Evolutionary conservation across 441 rosid genomes (phyloP), one percentile per base, ranked within the genome.

Genomic region (Bruguiera hainesii): DNA sequence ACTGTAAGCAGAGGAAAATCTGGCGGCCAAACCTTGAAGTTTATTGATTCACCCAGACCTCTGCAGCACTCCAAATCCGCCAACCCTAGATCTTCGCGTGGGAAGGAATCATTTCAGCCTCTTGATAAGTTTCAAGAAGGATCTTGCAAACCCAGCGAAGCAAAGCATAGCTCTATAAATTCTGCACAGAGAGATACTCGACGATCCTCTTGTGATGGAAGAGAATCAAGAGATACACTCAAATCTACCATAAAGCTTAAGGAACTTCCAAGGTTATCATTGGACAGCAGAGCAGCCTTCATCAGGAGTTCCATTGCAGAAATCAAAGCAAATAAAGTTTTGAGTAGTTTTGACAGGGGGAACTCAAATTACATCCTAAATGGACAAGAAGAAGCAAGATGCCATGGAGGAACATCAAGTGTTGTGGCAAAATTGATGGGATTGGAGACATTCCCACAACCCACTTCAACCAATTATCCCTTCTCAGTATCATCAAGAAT

Each of bases 351-450:
- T 56, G 61, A 68, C 52, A 73, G 76, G 46, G 56, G 61, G 28
- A 68, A 70, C 53, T 46, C 67, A 23, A 58, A 29, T 52, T 64
- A 48, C 62, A 42, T 26, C 25, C 26, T 56, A 48, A 75, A 68
- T 78, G 73, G 50, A 76, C 83, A 79, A 31, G 89, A 82, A 71
- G 89, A 83, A 64, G 81, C 75, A 25, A 85, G 75, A 77, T 81
- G 85, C 69, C 74, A 78, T 71, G 85, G 71, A 66, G 73, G 87
- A 63, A 78, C 92, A 29, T 89, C 97, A 1, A 83, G 88, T 64
- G 85, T 90, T 56, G 86, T 93, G 68, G 99, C 94, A 26, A 93
- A 85, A 80, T 71, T 96, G 79, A 96, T 93, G 99, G 98, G 99
- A 49, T 80, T 96, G 71, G 98, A 93, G 67, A 75, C 74, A 67